Conservation (phyloP, 225 moss, liverwort and hornwort species). For the Ulota crispa region DNA sequence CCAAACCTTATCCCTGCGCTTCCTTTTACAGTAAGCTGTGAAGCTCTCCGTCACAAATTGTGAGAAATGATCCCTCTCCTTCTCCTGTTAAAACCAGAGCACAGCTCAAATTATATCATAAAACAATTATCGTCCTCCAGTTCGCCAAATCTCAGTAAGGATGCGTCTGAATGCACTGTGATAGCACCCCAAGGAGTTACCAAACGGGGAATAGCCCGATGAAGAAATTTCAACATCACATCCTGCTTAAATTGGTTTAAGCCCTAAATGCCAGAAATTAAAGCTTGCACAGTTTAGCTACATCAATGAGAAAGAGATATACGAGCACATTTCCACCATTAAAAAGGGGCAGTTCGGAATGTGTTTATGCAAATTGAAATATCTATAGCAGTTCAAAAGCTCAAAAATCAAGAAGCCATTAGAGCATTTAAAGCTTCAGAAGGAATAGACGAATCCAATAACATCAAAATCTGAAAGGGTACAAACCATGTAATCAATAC, state of each 20-base stretch:
- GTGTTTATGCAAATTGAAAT: background rate
- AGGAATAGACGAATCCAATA: background rate
- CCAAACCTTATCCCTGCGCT: conserved; percentile 84
- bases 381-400: background rate
- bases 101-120: conserved; percentile 2
- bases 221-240: background rate
- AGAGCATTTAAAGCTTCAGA: background rate
- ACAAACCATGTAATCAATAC: conserved; percentile 94
- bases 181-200: background rate
- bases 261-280: background rate
- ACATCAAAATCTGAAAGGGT: conserved; percentile 15
- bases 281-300: background rate
- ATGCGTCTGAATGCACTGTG: background rate
- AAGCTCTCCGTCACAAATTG: conserved; percentile 71
- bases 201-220: background rate
- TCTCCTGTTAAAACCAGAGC: conserved; percentile 57
- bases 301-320: background rate
- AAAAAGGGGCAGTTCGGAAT: background rate
- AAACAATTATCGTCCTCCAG: background rate
- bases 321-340: background rate
- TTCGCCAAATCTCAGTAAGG: background rate
- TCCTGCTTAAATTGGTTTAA: background rate
- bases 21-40: conserved; percentile 68
- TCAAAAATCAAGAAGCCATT: background rate
- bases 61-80: conserved; percentile 68